Base-by-base conservation (phyloP, 2,329 filamentous ascomycete genomes). In the Claviceps capensis region DNA sequence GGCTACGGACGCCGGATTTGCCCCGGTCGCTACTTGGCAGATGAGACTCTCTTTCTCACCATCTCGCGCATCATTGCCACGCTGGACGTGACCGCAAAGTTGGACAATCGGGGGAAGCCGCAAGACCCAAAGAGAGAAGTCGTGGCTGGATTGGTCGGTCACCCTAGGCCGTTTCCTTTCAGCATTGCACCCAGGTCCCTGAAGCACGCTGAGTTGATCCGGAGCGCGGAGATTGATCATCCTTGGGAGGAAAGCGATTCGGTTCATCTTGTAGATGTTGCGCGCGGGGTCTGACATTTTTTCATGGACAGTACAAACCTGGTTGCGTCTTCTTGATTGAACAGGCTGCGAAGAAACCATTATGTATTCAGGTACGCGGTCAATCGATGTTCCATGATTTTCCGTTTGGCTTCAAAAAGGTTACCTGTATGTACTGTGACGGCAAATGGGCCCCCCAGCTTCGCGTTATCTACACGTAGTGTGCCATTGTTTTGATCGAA, bases 41-140 rank as follows among this genome's bases (percentile, higher is more conserved):
- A 65, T 5, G 47, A 59, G 1, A 60, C 57, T 0, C 36, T 69
- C 1, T 71, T 61, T 26, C 47, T 70, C 2, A 63, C 47, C 1
- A 57, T 70, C n/a, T 71, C 67, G 0, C 72, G 72, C 36, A 61
- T 66, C 0, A 61, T 81, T 1, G 66, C 76, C 0, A 70, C 69
- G 0, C 78, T 79, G 48, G 59, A 66, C 3, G 62, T 77, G 4
- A 23, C 42, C 16, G 59, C 56, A 22, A 56, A 52, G 0, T 0
- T 55, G 0, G 59, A 61, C 7, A 63, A 66, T 22, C 60, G 68
- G 4, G 74, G 69, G 0, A 62, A 58, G 17, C 62, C 65, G 7
- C 58, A 72, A 0, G 68, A 61, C 3, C 50, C 52, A 2, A 30
- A 59, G 22, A 4, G 8, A 4, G 30, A 17, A 14, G 30, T 52